Conservation (phyloP, 345 rosid genomes). For the Cardamine occulta region DNA sequence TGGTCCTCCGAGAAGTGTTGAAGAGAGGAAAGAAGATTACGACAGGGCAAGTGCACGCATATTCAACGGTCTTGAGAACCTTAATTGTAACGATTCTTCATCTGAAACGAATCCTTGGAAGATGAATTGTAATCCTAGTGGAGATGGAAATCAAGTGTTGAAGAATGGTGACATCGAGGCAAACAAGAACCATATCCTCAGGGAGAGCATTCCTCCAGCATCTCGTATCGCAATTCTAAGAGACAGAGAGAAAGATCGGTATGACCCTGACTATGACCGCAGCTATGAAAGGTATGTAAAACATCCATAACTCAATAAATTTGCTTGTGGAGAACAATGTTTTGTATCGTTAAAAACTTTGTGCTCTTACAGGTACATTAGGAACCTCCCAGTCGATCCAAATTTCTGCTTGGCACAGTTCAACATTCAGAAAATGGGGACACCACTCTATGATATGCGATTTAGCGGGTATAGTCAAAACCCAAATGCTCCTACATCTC, state of each 20-base stretch:
- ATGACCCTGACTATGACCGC: slow-evolving; percentile 89
- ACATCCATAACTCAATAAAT: neutral
- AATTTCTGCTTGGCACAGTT: slow-evolving; percentile 52
- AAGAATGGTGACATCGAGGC: slow-evolving; percentile 49
- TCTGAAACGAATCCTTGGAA: slow-evolving; percentile 41
- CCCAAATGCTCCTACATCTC: slow-evolving; percentile 53
- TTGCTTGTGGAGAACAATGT: neutral
- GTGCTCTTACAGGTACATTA: slow-evolving; percentile 59
- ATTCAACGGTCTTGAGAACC: slow-evolving; percentile 59
- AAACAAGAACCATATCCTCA: slow-evolving; percentile 46
- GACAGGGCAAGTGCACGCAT: slow-evolving; percentile 88
- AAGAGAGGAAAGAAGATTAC: slow-evolving; percentile 93
- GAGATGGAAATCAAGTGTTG: slow-evolving; percentile 61
- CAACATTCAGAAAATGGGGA: slow-evolving; percentile 67
- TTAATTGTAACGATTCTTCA: slow-evolving; percentile 54
- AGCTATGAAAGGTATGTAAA: slow-evolving; percentile 64
- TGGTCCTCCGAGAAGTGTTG: slow-evolving; percentile 62
- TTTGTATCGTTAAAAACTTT: neutral
- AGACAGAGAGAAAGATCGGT: slow-evolving; percentile 87
- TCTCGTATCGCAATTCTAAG: slow-evolving; percentile 83
- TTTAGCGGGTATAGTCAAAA: slow-evolving; percentile 62
- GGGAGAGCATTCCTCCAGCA: slow-evolving; percentile 49
- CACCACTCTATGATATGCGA: slow-evolving; percentile 60
- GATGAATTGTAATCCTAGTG: slow-evolving; percentile 35
- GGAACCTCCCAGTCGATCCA: slow-evolving; percentile 69